Evolutionary conservation across 2,329 filamentous ascomycete genomes (phyloP), one percentile per base, ranked within the genome.

Genomic region (Aspergillus fumigatus): DNA sequence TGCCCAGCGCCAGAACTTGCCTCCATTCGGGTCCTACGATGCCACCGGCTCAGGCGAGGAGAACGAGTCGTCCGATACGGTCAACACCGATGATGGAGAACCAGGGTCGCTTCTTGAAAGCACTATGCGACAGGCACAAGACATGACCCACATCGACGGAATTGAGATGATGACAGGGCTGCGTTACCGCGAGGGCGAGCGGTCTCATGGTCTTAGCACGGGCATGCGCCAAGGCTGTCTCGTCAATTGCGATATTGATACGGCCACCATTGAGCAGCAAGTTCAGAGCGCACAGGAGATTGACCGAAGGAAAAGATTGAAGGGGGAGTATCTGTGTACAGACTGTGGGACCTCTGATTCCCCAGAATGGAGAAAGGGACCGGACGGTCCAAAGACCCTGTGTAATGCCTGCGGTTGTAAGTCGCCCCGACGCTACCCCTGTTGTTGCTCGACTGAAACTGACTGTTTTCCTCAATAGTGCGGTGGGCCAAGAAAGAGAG

Each of bases 321-420:
- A 96, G 72, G 83, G 96, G 69, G 92, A 97, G 79, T 97, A 97
- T 70, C 90, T 96, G 40, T 97, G 93, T 74, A 93, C 90, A 1
- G 93, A 97, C 73, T 97, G 93, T 75, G 92, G 93, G 79, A 97
- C 91, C 0, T 81, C 95, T 43, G 92, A 97, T 69, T 96, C 90
- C 17, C 93, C 93, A 0, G 93, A 97, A 78, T 97, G 93, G 93
- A 83, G 93, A 60, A 97, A 96, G 73, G 93, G 93, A 0, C 93
- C 93, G 0, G 90, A 85, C 60, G 93, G 93, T 2, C 92, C 92
- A 1, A 97, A 97, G 75, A 97, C 93, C 8, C 78, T 97, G 11
- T 97, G 93, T 75, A 97, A 97, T 76, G 93, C 93, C 7, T 97
- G 93, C 70, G 93, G 93, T 86, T 89, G 83, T 83, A 66, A 76